Base-by-base conservation (phyloP, 176 grass and related monocot genomes). In the Saccharum spontaneum region DNA sequence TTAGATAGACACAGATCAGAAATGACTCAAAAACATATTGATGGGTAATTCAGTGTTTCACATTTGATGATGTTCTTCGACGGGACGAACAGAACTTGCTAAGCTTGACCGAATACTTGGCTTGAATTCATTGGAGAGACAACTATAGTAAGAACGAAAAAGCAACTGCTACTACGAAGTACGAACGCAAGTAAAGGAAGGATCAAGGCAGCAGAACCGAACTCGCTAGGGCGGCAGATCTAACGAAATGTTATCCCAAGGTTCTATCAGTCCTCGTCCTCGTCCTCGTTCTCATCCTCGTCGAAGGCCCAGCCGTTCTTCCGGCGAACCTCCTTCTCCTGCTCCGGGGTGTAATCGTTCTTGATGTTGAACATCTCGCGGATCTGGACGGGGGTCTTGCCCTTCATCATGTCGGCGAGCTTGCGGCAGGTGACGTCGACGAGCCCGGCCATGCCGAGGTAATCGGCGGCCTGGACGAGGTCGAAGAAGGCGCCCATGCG, bases 241-340 rank as follows among this genome's bases (percentile, higher is more conserved):
- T 44, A 44, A 10, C 10, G 41, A 44, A 44, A 44, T 44, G 8
- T 44, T 11, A 44, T 8, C 41, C 41, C 41, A 44, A 44, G 41
- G 41, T 9, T 44, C 41, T 44, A 44, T 44, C 10, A 11, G 2
- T 34, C 33, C 33, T 34, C 33, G 41, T 44, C 41, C 10, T 44
- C 41, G 41, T 44, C 8, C 8, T 43, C 40, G 38, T 39, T 0
- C 38, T 46, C 10, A 11, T 30, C 3, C 6, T 73, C 23, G 10
- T 10, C 63, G 82, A 84, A 84, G n/a, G 62, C 60, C 82, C 63
- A 77, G 23, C n/a, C 48, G 17, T 69, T 1, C 83, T 85, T n/a
- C 46, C 0, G 22, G 73, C 15, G 83, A 12, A 85, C 15, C 63
- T 16, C 49, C 24, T 60, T 1, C 18, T 78, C 76, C 83, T 85